These are phyloP conservation scores for Fusarium goolgardi DNA, from an alignment of 2,329 filamentous ascomycete genomes.

Conservation along the genomic window DNA sequence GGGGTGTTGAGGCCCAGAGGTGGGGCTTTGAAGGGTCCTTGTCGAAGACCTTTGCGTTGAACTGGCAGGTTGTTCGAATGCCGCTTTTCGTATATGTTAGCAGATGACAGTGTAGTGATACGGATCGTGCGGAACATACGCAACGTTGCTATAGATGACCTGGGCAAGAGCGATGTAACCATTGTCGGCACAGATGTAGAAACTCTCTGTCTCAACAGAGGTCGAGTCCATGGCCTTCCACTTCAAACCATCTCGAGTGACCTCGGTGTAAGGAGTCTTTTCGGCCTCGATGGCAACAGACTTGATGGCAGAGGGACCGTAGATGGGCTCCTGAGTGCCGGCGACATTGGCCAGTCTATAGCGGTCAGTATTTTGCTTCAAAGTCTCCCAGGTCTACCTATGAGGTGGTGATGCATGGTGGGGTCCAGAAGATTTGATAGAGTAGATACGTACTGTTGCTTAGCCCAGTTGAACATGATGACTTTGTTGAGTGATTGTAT, in stretches of 20 bases:
- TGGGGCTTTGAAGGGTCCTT: slow-evolving; percentile 76
- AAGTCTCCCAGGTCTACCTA: slow-evolving; percentile 5
- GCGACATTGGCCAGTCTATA: slow-evolving; percentile 79
- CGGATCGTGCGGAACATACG: slow-evolving; percentile 65
- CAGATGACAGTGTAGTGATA: background rate
- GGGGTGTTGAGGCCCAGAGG: slow-evolving; percentile 85
- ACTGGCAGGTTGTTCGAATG: slow-evolving; percentile 89
- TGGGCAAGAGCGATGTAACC: slow-evolving; percentile 84
- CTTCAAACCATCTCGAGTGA: slow-evolving; percentile 80
- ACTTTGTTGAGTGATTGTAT: slow-evolving; percentile 11
- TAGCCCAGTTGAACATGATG: slow-evolving; percentile 93
- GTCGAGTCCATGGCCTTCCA: slow-evolving; percentile 87
- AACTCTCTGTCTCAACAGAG: slow-evolving; percentile 92
- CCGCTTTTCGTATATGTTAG: slow-evolving; percentile 67
- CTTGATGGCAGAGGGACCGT: slow-evolving; percentile 87
- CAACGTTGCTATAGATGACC: slow-evolving; percentile 97
- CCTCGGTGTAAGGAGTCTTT: slow-evolving; percentile 81
- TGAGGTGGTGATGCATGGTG: slow-evolving; percentile 16
- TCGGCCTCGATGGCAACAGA: slow-evolving; percentile 85
- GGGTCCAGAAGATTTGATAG: slow-evolving; percentile 16
- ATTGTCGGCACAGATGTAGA: slow-evolving; percentile 86
- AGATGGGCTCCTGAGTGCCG: slow-evolving; percentile 95
- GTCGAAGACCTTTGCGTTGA: slow-evolving; percentile 94
- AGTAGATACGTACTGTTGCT: slow-evolving; percentile 76
- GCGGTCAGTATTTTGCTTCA: slow-evolving; percentile 38